These are phyloP conservation scores for Arachnopeziza araneosa DNA, from an alignment of 2,329 filamentous ascomycete species.

Conservation along the genomic window DNA sequence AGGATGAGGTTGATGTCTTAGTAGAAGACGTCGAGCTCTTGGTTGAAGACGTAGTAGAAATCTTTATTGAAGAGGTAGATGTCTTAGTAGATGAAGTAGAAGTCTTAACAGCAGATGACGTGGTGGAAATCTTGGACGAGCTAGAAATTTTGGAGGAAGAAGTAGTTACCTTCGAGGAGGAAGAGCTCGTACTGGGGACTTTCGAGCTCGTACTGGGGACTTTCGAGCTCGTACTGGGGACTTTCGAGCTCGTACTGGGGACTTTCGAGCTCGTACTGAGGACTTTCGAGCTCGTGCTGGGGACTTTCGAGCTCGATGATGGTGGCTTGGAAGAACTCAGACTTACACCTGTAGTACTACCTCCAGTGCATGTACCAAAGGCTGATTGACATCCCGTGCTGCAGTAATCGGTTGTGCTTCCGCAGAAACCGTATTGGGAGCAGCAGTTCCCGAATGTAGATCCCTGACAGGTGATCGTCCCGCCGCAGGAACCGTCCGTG, in stretches of 20 bases:
- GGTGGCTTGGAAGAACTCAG: neutral
- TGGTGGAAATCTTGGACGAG: too few species aligned
- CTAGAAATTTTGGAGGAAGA: neutral
- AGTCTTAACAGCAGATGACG: neutral
- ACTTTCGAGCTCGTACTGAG: too few species aligned
- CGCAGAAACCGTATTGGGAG: constrained; percentile 30
- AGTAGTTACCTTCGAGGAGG: too few species aligned
- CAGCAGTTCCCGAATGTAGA: constrained; percentile 28
- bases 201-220: neutral
- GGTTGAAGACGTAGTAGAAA: neutral
- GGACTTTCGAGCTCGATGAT: neutral
- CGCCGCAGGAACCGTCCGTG: constrained; percentile 17
- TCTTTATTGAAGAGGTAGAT: constrained; percentile 2
- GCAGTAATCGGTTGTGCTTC: constrained; percentile 27
- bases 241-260: neutral
- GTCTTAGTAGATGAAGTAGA: constrained; percentile 2
- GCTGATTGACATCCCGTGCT: constrained; percentile 26
- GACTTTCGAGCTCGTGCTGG: neutral
- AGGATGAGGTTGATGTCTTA: neutral
- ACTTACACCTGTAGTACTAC: neutral
- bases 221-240: neutral
- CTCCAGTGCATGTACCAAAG: constrained; percentile 8
- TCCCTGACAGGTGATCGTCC: constrained; percentile 22
- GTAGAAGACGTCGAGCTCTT: neutral
- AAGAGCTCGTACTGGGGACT: neutral